Base-by-base conservation (phyloP, 139 green algal species). In the Zygnema cylindricum region DNA sequence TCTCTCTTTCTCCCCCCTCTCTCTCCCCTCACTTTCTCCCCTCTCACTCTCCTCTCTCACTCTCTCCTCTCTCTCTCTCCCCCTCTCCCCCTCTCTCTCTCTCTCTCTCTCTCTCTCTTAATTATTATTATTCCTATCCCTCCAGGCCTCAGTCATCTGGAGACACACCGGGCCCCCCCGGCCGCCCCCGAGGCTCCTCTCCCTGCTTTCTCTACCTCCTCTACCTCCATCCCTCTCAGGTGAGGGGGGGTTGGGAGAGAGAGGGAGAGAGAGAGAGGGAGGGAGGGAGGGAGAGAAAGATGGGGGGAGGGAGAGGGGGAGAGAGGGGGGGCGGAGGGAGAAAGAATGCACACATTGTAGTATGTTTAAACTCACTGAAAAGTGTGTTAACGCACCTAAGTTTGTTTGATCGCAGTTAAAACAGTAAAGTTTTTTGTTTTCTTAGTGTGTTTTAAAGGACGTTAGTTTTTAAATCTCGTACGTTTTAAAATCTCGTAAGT, bases 181-280 rank as follows among this genome's bases (percentile, higher is more conserved):
- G 71, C 71, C 7, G 71, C 71, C 11, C 71, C 71, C 38, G 71
- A 79, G 11, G 71, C 71, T 41, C 71, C 71, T 43, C 3, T 79
- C 11, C 71, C 38, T n/a, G 71, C 71, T 11, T 79, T 79, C 38
- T 41, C 71, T 3, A n/a, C 7, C 16, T 40, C 71, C 71, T 7
- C 71, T 23, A 79, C 71, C 16, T n/a, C 71, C 36, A 43, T 79
- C 71, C 71, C 71, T 43, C 71, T 79, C 11, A 41, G 71, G 71
- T 79, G 71, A 41, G 57, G n/a, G n/a, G n/a, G n/a, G n/a, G n/a
- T n/a, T n/a, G n/a, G n/a, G n/a, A n/a, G 16, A 63, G 7, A 63
- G 49, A 63, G 49, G 16, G 49, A 63, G 49, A 7, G 49, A 63
- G n/a, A 63, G 49, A 63, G 49, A 63, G 16, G 49, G 49, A 16